Conservation (phyloP, 208 protist genomes). For the Leishmania tarentolae region DNA sequence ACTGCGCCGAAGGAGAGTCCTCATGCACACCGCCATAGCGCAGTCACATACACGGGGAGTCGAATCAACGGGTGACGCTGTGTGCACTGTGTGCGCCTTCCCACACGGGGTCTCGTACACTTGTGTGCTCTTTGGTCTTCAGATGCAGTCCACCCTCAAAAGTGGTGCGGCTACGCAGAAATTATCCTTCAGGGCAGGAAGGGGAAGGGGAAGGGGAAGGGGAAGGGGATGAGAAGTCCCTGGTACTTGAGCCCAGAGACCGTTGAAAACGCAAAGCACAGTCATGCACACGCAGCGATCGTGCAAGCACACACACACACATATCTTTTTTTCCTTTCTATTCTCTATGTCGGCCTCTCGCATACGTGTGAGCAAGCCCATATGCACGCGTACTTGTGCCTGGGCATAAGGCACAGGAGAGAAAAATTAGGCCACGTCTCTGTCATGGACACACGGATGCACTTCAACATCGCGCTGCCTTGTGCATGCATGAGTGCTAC, state of each 20-base stretch:
- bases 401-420: neutral
- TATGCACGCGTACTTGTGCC: neutral
- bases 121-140: neutral
- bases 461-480: neutral
- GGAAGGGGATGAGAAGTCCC: neutral
- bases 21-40: neutral
- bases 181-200: neutral
- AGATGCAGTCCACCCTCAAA: neutral
- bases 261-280: neutral
- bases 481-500: neutral
- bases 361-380: neutral
- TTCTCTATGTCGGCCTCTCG: neutral
- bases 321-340: neutral
- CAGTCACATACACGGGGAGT: neutral
- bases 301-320: neutral
- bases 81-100: neutral
- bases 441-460: neutral
- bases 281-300: neutral
- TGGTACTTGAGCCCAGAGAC: neutral
- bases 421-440: neutral
- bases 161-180: neutral
- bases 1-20: neutral
- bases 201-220: neutral
- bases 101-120: neutral
- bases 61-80: neutral